A percentile compares a stretch with the other conserved stretches of the same genome.
Evolutionary conservation across 2,329 filamentous ascomycete genomes (phyloP).

Genomic region (Coccinonectria pachysandricola): DNA sequence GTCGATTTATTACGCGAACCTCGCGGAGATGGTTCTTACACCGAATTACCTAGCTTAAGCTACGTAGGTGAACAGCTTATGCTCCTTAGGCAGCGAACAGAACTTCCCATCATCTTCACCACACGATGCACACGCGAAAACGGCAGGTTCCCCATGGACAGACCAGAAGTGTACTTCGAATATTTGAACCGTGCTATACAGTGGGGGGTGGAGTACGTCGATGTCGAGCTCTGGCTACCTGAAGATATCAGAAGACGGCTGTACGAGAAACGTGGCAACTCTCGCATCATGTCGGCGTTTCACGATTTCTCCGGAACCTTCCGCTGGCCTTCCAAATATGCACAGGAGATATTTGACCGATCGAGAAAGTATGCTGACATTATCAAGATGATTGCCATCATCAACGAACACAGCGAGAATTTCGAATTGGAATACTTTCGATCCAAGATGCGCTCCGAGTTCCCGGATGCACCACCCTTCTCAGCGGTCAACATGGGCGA

Average conservation of each 20-base stretch:
- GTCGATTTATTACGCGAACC: slow-evolving; percentile 74
- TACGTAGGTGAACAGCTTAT: slow-evolving; percentile 84
- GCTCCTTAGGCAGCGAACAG: slow-evolving; percentile 71
- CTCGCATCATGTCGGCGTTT: slow-evolving; percentile 83
- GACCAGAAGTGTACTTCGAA: slow-evolving; percentile 62
- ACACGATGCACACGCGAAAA: slow-evolving; percentile 75
- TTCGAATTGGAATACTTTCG: slow-evolving; percentile 87
- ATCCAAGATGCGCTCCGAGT: slow-evolving; percentile 60
- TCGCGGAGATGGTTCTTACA: slow-evolving; percentile 48
- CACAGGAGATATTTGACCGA: slow-evolving; percentile 60
- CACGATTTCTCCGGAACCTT: slow-evolving; percentile 80
- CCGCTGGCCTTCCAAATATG: slow-evolving; percentile 68
- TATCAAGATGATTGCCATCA: slow-evolving; percentile 83
- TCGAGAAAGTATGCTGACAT: slow-evolving; percentile 71
- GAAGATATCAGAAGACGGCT: slow-evolving; percentile 61
- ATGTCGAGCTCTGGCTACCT: slow-evolving; percentile 80
- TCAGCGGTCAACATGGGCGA: slow-evolving; percentile 84
- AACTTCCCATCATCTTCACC: slow-evolving; percentile 84
- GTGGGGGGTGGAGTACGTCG: slow-evolving; percentile 84
- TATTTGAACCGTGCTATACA: slow-evolving; percentile 78
- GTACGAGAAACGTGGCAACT: slow-evolving; percentile 62
- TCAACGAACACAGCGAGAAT: slow-evolving; percentile 73
- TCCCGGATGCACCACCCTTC: slow-evolving; percentile 59
- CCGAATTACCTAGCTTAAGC: slow-evolving; percentile 62
- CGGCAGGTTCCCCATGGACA: slow-evolving; percentile 74